These are phyloP conservation scores for Termitomyces sp. DNA, from an alignment of 768 basidiomycete species.

Conservation along the genomic window DNA sequence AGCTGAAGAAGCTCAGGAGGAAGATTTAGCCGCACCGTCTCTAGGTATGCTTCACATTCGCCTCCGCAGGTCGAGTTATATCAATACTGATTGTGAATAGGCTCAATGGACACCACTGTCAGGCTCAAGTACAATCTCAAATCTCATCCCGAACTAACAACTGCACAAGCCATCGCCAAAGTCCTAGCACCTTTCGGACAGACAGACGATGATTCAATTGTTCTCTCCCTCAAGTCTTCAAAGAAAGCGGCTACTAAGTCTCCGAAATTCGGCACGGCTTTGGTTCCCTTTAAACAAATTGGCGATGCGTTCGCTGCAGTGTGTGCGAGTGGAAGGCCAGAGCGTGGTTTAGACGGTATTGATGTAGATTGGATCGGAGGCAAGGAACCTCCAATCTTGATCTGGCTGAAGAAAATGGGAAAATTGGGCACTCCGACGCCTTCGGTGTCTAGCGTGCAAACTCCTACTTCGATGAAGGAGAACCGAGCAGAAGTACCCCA, in stretches of 20 bases:
- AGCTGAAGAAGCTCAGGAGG: constrained; percentile 26
- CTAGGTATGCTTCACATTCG: constrained; percentile 34
- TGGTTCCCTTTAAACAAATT: constrained; percentile 73
- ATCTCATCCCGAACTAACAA: constrained; percentile 52
- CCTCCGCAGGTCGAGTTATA: constrained; percentile 4
- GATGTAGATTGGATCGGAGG: constrained; percentile 74
- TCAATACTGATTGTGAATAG: constrained; percentile 22
- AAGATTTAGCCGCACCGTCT: constrained; percentile 50
- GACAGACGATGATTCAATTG: constrained; percentile 59
- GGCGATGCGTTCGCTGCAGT: constrained; percentile 75
- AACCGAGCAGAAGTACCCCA: constrained; percentile 24
- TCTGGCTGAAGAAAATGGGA: constrained; percentile 70
- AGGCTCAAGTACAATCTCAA: constrained; percentile 65
- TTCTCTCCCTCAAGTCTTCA: constrained; percentile 59
- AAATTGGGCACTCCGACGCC: constrained; percentile 37
- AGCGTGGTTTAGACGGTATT: constrained; percentile 51
- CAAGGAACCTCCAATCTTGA: constrained; percentile 67
- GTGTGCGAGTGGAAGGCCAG: constrained; percentile 48
- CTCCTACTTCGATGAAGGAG: neutral
- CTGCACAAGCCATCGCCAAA: constrained; percentile 37
- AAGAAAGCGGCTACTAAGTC: constrained; percentile 51
- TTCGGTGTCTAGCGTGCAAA: neutral
- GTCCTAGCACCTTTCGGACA: constrained; percentile 60
- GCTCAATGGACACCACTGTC: constrained; percentile 69
- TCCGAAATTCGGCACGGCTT: constrained; percentile 65